phyloP scores from a whole-genome alignment of 257 asterid genomes.

The Penstemon newberryi region DNA sequence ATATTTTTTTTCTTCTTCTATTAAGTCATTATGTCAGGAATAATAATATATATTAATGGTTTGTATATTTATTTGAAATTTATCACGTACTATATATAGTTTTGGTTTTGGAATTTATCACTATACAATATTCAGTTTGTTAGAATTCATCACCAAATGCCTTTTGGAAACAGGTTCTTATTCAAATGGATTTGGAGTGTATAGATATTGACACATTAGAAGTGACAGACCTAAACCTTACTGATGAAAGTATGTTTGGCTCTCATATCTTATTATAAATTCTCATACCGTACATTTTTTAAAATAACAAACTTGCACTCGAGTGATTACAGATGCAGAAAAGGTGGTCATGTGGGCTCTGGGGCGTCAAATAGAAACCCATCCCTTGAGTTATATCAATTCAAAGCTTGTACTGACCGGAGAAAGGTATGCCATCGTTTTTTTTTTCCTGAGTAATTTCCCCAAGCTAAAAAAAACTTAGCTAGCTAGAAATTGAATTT shows the following conservation, averaged over 20 bases:
- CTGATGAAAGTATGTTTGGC: constrained; percentile 12
- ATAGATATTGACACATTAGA: constrained; percentile 1
- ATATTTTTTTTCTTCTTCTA: not conserved
- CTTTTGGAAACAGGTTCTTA: constrained; percentile 1
- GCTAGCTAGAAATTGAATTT: not conserved
- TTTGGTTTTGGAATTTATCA: not conserved
- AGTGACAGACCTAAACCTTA: constrained; percentile 13
- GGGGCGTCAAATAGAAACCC: constrained; percentile 5
- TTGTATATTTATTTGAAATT: too few relatives aligned
- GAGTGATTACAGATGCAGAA: constrained; percentile 17
- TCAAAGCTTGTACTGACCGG: not conserved
- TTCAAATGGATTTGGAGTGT: constrained; percentile 8
- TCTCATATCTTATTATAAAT: not conserved
- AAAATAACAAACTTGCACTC: not conserved
- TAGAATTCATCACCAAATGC: not conserved
- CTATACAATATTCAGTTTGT: not conserved
- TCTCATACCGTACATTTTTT: not conserved
- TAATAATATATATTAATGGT: not conserved
- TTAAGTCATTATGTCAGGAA: not conserved
- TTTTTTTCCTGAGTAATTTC: not conserved
- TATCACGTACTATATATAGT: not conserved
- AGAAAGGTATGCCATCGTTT: constrained; percentile 9
- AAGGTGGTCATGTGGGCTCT: constrained; percentile 24
- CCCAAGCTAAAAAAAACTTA: not conserved
- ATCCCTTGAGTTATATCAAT: not conserved